Evolutionary conservation across 2,329 filamentous ascomycete genomes (phyloP), one percentile per base, ranked within the genome.

Genomic region (Stagonosporopsis vannaccii): DNA sequence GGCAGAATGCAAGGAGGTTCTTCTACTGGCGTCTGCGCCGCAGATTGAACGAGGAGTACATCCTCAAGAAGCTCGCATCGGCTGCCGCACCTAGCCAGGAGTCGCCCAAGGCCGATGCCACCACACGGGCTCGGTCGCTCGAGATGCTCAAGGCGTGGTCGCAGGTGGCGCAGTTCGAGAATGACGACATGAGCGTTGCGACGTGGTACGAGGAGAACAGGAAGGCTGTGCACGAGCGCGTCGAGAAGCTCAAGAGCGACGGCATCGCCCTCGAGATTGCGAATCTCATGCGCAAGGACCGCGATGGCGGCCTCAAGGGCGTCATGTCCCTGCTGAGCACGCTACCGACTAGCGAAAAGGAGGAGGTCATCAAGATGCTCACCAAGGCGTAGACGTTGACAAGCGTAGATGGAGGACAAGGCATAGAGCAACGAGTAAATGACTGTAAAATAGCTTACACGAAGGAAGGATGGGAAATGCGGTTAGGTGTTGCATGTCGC

Each of bases 21-120:
- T 98, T 99, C 85, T 99, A 98, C 90, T 99, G 96, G 95, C 94
- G 95, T 79, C 89, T 97, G 61, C 93, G 96, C 78, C 90, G 95
- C 75, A 88, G 95, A 80, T 85, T 99, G 75, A 98, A 96, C 79
- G 95, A 99, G 81, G 95, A 99, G 81, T 91, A 96, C 78, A 92
- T 99, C 69, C 85, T 99, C 77, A 95, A 93, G 81, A 92, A 92
- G 79, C 91, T 99, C 85, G 82, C 79, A 2, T 66, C 74, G 35
- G 73, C 78, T 6, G 76, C 79, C 68, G 77, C 81, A 32, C 63
- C 82, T 58, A 62, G 69, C 53, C 63, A 64, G 51, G 67, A 69
- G 45, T 49, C 80, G 65, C 63, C 77, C 71, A 63, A 75, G 72
- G 65, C 72, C 60, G 66, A 71, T 61, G 60, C 68, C 55, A 72